Evolutionary conservation across 768 basidiomycete genomes (phyloP).

Genomic region (Pulveroboletus sp.): DNA sequence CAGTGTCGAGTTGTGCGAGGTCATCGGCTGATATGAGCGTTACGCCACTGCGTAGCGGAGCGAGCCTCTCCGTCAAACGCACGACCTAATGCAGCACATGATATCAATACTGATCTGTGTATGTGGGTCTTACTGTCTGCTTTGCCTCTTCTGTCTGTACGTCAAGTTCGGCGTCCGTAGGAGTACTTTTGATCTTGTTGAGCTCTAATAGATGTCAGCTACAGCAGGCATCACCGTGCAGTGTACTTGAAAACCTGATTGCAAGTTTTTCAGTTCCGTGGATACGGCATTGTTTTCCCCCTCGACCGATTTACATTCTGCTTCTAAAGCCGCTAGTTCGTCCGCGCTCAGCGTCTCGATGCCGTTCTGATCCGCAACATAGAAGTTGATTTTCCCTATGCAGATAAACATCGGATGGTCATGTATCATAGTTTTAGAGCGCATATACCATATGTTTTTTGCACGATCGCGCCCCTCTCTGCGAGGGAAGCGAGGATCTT

Average conservation of each 20-base stretch:
- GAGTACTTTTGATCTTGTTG: slow-evolving; percentile 55
- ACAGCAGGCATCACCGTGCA: neutral
- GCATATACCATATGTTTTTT: slow-evolving; percentile 75
- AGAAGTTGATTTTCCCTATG: slow-evolving; percentile 81
- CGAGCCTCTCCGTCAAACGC: slow-evolving; percentile 47
- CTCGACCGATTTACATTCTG: slow-evolving; percentile 52
- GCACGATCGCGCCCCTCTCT: slow-evolving; percentile 79
- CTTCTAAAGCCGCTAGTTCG: slow-evolving; percentile 58
- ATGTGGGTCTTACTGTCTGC: slow-evolving; percentile 44
- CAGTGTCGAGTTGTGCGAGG: slow-evolving; percentile 60
- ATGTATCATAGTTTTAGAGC: neutral
- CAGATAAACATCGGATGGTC: neutral
- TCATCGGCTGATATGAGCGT: slow-evolving; percentile 71
- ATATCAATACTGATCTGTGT: slow-evolving; percentile 12
- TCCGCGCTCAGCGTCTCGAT: slow-evolving; percentile 63
- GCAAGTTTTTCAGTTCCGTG: slow-evolving; percentile 48
- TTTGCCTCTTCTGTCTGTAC: slow-evolving; percentile 49
- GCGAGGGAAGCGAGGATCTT: slow-evolving; percentile 80
- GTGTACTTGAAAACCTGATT: slow-evolving; percentile 20
- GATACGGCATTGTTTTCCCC: slow-evolving; percentile 57
- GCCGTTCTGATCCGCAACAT: slow-evolving; percentile 78
- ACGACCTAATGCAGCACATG: slow-evolving; percentile 39
- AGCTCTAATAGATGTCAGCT: slow-evolving; percentile 50
- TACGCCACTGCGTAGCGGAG: slow-evolving; percentile 61
- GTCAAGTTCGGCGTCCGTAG: slow-evolving; percentile 68